These are phyloP conservation scores for Aureobasidium sp. DNA, from an alignment of 2,329 filamentous ascomycete genomes.

Conservation along the genomic window DNA sequence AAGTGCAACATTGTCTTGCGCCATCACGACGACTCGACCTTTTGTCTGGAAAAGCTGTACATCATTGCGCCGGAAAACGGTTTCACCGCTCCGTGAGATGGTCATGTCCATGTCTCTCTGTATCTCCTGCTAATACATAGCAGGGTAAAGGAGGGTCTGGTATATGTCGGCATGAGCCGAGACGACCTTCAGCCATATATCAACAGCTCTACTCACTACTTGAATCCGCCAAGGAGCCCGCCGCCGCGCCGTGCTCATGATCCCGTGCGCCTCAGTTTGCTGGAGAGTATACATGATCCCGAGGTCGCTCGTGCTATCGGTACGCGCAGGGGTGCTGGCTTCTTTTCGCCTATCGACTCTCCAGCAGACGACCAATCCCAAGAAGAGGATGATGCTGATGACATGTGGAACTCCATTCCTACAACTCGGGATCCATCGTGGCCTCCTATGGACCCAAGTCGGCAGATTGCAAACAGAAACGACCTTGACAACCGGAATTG, in stretches of 20 bases:
- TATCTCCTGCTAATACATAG: slow-evolving; percentile 28
- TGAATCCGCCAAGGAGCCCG: slow-evolving; percentile 12
- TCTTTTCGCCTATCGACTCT: slow-evolving; percentile 12
- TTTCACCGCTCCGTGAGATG: slow-evolving; percentile 77
- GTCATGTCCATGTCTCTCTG: background rate
- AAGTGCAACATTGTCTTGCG: slow-evolving; percentile 79
- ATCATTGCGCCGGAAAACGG: slow-evolving; percentile 77
- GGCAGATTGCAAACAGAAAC: background rate
- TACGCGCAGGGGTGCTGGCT: slow-evolving; percentile 1
- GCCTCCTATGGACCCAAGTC: slow-evolving; percentile 16
- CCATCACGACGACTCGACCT: slow-evolving; percentile 73
- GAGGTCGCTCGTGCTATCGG: slow-evolving; percentile 15
- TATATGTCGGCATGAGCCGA: slow-evolving; percentile 81
- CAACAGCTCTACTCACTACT: slow-evolving; percentile 39
- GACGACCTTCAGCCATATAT: slow-evolving; percentile 59
- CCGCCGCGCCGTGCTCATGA: slow-evolving; percentile 20
- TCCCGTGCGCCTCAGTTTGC: slow-evolving; percentile 19
- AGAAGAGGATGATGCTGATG: slow-evolving; percentile 8
- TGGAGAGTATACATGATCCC: slow-evolving; percentile 21
- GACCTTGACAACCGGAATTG: background rate
- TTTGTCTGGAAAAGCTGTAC: slow-evolving; percentile 75
- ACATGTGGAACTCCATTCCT: slow-evolving; percentile 6
- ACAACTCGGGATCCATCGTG: slow-evolving; percentile 8
- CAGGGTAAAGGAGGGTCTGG: slow-evolving; percentile 83
- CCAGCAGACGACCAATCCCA: background rate